phyloP scores from a whole-genome alignment of 1,284 basidiomycete species.

The Naganishia liquefaciens region DNA sequence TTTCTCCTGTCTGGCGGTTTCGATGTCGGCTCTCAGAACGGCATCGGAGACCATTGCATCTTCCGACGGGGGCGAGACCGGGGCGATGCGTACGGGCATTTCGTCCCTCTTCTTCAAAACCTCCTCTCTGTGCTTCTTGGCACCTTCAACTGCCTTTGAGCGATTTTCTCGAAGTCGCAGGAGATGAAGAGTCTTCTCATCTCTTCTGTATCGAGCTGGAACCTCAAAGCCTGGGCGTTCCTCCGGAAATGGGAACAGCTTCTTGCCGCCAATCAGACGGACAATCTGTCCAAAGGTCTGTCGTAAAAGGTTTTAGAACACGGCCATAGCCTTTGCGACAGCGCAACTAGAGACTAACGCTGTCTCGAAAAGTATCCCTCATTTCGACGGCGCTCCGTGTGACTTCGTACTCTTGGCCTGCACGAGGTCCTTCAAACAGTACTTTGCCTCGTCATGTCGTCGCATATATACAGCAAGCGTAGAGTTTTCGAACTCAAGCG shows the following conservation, averaged over 20 bases:
- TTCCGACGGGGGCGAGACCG: not conserved
- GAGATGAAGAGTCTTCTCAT: slow-evolving; percentile 1
- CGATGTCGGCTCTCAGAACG: slow-evolving; percentile 1
- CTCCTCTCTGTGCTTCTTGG: not conserved
- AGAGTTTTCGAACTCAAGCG: not conserved
- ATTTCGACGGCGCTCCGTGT: not conserved
- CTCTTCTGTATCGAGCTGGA: slow-evolving; percentile 3
- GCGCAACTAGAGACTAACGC: too few species aligned
- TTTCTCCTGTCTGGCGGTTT: slow-evolving; percentile 10
- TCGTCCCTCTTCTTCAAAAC: not conserved
- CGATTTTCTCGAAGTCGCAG: not conserved
- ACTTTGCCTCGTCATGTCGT: too few species aligned
- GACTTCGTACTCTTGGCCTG: too few species aligned
- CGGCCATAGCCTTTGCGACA: not conserved
- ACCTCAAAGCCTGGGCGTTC: not conserved
- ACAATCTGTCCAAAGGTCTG: not conserved
- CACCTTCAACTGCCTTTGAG: not conserved
- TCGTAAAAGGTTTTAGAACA: not conserved
- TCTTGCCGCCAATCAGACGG: not conserved
- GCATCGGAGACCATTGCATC: not conserved
- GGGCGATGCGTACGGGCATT: not conserved
- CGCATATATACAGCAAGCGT: slow-evolving; percentile 12
- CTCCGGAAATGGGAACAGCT: not conserved
- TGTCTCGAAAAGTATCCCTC: slow-evolving; percentile 2
- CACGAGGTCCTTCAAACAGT: too few species aligned